phyloP scores from a whole-genome alignment of 768 basidiomycete species.

The Termitomyces heimii region DNA sequence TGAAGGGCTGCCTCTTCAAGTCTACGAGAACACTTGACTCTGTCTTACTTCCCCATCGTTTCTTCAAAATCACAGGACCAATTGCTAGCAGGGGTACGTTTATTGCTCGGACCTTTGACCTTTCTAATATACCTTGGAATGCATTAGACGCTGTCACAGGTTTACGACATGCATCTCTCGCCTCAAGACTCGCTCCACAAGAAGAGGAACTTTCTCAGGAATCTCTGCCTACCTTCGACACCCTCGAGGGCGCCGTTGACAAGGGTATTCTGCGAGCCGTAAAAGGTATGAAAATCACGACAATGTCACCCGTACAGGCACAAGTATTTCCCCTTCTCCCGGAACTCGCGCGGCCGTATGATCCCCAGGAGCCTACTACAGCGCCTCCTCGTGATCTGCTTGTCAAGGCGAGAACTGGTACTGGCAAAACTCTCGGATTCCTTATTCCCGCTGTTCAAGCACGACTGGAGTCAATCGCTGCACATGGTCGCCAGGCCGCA shows the following conservation, averaged over 20 bases:
- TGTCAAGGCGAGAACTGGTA: constrained; percentile 85
- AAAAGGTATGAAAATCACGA: constrained; percentile 57
- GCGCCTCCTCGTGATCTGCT: constrained; percentile 58
- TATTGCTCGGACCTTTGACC: neutral
- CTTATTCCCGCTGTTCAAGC: constrained; percentile 83
- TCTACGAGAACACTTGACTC: constrained; percentile 15
- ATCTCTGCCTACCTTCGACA: constrained; percentile 24
- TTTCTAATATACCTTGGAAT: neutral
- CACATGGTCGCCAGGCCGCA: constrained; percentile 32
- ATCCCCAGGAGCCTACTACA: constrained; percentile 21
- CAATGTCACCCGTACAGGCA: constrained; percentile 81
- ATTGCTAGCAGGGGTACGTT: constrained; percentile 10
- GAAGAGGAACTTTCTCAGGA: constrained; percentile 7
- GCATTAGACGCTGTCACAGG: neutral
- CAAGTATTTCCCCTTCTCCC: constrained; percentile 76
- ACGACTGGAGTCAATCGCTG: constrained; percentile 54
- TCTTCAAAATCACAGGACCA: constrained; percentile 13
- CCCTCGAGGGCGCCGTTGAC: constrained; percentile 33
- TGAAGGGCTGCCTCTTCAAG: constrained; percentile 12
- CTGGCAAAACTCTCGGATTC: constrained; percentile 87
- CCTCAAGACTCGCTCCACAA: constrained; percentile 3
- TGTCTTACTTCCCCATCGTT: constrained; percentile 17
- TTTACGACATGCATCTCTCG: constrained; percentile 8
- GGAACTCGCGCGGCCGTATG: constrained; percentile 50
- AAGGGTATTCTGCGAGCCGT: constrained; percentile 50